Conservation (phyloP, 2,329 filamentous ascomycete species). For the Pestalotiopsis sp. region DNA sequence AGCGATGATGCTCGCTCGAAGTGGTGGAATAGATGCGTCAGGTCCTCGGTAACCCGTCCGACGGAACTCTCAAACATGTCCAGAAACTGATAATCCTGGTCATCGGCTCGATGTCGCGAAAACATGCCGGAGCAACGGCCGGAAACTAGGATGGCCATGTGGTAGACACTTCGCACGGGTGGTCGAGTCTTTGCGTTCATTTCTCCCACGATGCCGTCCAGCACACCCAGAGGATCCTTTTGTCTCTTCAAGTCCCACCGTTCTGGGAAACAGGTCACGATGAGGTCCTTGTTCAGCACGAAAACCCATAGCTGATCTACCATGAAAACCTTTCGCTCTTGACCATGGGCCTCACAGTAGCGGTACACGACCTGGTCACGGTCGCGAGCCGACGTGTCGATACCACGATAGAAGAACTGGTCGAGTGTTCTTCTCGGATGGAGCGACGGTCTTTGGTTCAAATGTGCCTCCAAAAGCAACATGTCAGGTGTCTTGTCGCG, state of each 20-base stretch:
- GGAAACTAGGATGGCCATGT: constrained; percentile 64
- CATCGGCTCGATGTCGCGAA: constrained; percentile 57
- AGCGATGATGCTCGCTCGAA: constrained; percentile 62
- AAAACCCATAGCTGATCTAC: constrained; percentile 72
- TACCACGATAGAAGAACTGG: constrained; percentile 68
- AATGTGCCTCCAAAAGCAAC: constrained; percentile 50
- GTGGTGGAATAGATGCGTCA: constrained; percentile 59
- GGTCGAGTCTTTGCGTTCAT: constrained; percentile 66
- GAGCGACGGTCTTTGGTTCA: constrained; percentile 47
- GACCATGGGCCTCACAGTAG: constrained; percentile 43
- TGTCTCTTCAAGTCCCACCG: constrained; percentile 63
- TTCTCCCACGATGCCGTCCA: constrained; percentile 65
- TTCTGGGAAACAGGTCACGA: constrained; percentile 62
- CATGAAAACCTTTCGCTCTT: constrained; percentile 65
- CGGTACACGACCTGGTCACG: constrained; percentile 67
- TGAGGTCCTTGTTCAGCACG: constrained; percentile 58
- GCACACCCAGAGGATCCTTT: constrained; percentile 60
- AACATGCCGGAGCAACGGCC: constrained; percentile 63
- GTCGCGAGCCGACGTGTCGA: constrained; percentile 62
- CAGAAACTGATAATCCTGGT: constrained; percentile 65
- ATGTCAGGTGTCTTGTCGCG: constrained; percentile 39
- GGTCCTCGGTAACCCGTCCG: constrained; percentile 53
- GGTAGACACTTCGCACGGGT: constrained; percentile 62
- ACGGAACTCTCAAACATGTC: constrained; percentile 71
- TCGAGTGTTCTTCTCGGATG: constrained; percentile 66